Evolutionary conservation across 768 basidiomycete species (phyloP), one percentile per base, ranked within the genome.

Genomic region (Pseudohyphozyma bogoriensis): DNA sequence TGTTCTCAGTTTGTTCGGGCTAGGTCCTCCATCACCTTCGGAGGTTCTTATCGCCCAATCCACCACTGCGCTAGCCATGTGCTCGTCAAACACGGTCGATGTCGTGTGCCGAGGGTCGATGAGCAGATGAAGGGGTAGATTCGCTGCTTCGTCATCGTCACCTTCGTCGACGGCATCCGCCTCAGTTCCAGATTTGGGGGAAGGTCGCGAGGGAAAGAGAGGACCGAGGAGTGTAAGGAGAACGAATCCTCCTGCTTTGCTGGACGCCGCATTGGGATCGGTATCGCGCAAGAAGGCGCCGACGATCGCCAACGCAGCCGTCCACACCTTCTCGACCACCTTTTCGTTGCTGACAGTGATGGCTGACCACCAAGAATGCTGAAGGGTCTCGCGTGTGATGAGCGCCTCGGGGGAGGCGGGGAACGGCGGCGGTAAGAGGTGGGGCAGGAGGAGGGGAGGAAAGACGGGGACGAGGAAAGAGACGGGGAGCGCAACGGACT

Each of bases 201-300:
- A n/a, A n/a, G n/a, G n/a, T n/a, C n/a, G n/a, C n/a, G n/a, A n/a
- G n/a, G 51, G 78, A 73, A 15, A 36, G 22, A 82, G 66, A 3
- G 66, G 51, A 1, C 88, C 89, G 20, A 89, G 63, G 15, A 90
- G 59, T 3, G 70, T 65, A 39, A 63, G 66, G 6, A 92, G 70
- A 0, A 89, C 68, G 10, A 65, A 58, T 0, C 82, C 82, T 50
- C 85, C 82, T n/a, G n/a, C n/a, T n/a, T n/a, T n/a, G n/a, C n/a
- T n/a, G n/a, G n/a, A n/a, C n/a, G n/a, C 61, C 68, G 1, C 67
- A 57, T 1, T 26, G 22, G 76, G 56, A 22, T 62, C 68, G 12
- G 73, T 54, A 40, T 85, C 68, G 3, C 82, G 78, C 2, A 76
- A 74, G 53, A 86, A 79, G 5, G 86, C 74, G 1, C 80, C 78